Evolutionary conservation across 2,329 filamentous ascomycete species (phyloP), one percentile per base, ranked within the genome.

Genomic region (Xylariomycetidae sp.): DNA sequence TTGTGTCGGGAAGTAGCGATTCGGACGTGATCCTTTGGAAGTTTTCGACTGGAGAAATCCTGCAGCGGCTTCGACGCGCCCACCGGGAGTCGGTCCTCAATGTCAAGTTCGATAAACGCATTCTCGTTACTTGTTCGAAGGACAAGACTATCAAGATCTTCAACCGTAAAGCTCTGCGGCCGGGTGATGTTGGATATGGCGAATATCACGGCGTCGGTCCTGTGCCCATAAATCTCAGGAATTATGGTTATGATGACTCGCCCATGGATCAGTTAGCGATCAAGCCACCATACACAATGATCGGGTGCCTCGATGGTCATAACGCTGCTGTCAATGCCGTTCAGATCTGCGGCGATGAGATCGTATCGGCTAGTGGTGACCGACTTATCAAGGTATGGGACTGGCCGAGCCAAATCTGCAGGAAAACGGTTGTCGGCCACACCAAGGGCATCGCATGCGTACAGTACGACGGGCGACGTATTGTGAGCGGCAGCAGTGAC

Each of bases 111-210:
- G 89, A 97, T 54, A 82, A 87, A 45, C 78, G 87, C 7, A 94
- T 94, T 42, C 71, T 98, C 4, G 88, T 97, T 10, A 98, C 92
- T 1, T 97, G 92, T 53, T 97, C 90, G 30, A 98, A 98, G 58
- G 92, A 98, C 60, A 94, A 89, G 59, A 84, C 84, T 1, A 95
- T 98, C 69, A 96, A 96, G 60, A 81, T 98, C 13, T 98, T 94
- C 76, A 97, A 90, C 57, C 80, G 92, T 5, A 72, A 68, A 13
- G 69, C 79, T 13, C 65, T 95, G n/a, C 64, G 66, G 19, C 67
- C 72, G 27, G 76, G 76, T 15, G 76, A 82, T 20, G 42, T 70
- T 3, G 79, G 77, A 6, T 81, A 80, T 56, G 59, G 59, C 2
- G 50, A 64, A 14, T 33, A 46, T 12, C 45, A 54, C 9, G 46